phyloP scores from a whole-genome alignment of 129 eudicot genomes.

The Glebionis coronaria region DNA sequence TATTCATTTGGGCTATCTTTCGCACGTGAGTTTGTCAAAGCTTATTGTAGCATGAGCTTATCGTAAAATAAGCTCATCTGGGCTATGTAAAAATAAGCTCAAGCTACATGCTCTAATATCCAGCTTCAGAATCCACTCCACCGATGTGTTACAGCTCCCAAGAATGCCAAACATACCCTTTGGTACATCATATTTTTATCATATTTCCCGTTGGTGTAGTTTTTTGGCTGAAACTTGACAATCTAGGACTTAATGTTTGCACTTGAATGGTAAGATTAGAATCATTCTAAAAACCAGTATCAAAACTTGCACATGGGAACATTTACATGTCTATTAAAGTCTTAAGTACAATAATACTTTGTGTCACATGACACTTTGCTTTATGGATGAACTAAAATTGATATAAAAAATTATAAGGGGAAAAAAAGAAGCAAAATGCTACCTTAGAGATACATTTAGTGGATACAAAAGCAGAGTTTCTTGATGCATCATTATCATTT shows the following conservation, averaged over 20 bases:
- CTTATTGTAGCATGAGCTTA: too few species aligned
- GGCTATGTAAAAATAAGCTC: too few species aligned
- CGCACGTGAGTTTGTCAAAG: too few species aligned
- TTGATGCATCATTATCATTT: conserved; percentile 20
- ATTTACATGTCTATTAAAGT: neutral
- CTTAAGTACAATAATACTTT: neutral
- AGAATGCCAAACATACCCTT: too few species aligned
- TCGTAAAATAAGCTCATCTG: too few species aligned
- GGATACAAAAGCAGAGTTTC: conserved; percentile 19
- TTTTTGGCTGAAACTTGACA: neutral
- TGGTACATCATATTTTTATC: neutral
- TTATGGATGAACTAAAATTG: conserved; percentile 18
- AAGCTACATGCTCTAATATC: too few species aligned
- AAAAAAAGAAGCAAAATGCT: conserved; percentile 12
- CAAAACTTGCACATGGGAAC: too few species aligned
- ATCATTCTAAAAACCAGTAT: neutral
- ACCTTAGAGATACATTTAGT: conserved; percentile 19
- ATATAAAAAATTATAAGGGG: conserved; percentile 13
- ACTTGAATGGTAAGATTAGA: neutral
- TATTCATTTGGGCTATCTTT: too few species aligned
- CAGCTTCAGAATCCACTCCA: too few species aligned
- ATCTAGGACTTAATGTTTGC: neutral
- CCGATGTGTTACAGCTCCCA: too few species aligned
- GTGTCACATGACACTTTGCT: conserved; percentile 9
- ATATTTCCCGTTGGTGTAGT: conserved; percentile 2